Evolutionary conservation across 2,329 filamentous ascomycete species (phyloP).

Genomic region (Sporothrix phasma): DNA sequence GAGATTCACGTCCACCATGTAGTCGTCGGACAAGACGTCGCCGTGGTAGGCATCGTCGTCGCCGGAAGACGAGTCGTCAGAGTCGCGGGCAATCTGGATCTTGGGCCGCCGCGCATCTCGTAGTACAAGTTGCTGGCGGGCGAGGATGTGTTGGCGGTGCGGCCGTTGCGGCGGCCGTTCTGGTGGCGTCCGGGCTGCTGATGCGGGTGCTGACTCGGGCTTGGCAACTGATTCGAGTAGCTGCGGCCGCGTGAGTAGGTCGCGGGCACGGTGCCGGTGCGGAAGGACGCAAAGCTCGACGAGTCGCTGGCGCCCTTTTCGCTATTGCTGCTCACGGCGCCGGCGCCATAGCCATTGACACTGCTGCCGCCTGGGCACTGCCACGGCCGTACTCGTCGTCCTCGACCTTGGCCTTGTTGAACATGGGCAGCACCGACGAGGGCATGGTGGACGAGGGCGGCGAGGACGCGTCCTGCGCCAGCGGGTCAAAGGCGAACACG

Average conservation of each 20-base stretch:
- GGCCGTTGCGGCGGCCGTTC: background rate
- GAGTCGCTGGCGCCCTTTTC: constrained; percentile 23
- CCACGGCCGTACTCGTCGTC: constrained; percentile 29
- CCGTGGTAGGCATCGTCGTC: constrained; percentile 5
- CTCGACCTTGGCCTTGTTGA: constrained; percentile 48
- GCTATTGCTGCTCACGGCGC: constrained; percentile 26
- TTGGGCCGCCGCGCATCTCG: constrained; percentile 14
- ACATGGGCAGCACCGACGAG: constrained; percentile 33
- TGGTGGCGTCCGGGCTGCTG: background rate
- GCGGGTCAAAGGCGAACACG: constrained; percentile 42
- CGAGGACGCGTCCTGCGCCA: constrained; percentile 1
- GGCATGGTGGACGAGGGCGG: background rate
- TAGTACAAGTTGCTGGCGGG: constrained; percentile 1
- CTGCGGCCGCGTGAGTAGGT: constrained; percentile 23
- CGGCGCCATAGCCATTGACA: constrained; percentile 19
- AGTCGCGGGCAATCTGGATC: constrained; percentile 18
- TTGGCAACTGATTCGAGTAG: constrained; percentile 15
- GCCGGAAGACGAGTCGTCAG: constrained; percentile 12
- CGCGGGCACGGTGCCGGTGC: constrained; percentile 20
- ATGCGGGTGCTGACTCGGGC: constrained; percentile 4
- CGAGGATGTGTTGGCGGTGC: background rate
- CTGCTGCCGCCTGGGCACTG: constrained; percentile 26
- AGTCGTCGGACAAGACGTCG: constrained; percentile 4
- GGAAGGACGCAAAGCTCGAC: constrained; percentile 23
- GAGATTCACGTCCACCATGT: constrained; percentile 10